Base-by-base conservation (phyloP, 139 green algal genomes). In the Microglena sp. region DNA sequence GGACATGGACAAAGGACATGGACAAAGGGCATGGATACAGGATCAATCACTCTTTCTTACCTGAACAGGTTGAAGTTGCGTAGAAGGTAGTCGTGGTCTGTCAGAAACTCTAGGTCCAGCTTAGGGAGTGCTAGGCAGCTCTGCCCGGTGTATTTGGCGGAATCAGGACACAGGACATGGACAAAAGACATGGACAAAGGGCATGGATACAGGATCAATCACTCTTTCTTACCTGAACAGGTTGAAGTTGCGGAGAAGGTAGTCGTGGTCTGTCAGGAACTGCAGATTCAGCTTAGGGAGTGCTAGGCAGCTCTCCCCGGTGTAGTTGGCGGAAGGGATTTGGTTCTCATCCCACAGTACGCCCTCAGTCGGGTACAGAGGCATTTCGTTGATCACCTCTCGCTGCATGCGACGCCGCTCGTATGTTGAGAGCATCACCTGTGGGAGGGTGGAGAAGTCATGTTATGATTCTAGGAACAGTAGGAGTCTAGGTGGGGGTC, bases 71-170 rank as follows among this genome's bases (percentile, higher is more conserved):
- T 82, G 77, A 98, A 97, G 78, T 96, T 96, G 69, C 94, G 80
- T 60, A 98, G 81, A 58, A 99, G 81, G 83, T 99, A 99, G 81
- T 99, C 94, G 36, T 87, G 62, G 8, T 87, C 70, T 0, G 89
- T 96, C 21, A 99, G 83, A 75, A 98, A 99, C 84, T 99, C 92
- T 55, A 99, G 83, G 84, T 98, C 98, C 30, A 99, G 84, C 75
- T 96, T 96, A 29, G 92, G 92, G 59, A 99, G 84, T 22, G 92
- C 88, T 33, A 98, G 78, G 33, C 82, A 83, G 28, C 69, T 63
- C 60, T 93, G 82, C 4, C 85, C 79, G 67, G 70, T 84, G 69
- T 81, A 87, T 59, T 77, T 79, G 63, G 75, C 55, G 8, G 54
- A 67, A n/a, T n/a, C n/a, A n/a, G n/a, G n/a, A n/a, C n/a, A n/a